Evolutionary conservation across 2,329 filamentous ascomycete genomes (phyloP).

Genomic region (Pseudocercospora fuligena): DNA sequence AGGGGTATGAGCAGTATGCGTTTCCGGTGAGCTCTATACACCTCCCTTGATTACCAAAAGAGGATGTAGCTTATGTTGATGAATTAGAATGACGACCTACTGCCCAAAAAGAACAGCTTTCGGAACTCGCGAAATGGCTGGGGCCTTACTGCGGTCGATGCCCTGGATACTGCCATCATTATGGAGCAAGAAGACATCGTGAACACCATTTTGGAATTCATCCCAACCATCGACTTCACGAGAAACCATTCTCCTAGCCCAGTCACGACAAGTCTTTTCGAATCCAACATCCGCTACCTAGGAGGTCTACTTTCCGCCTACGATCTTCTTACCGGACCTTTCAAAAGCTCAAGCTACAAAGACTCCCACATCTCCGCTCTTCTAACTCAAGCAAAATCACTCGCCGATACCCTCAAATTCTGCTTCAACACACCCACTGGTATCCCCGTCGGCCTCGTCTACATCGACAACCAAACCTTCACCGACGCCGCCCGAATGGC

Average conservation of each 20-base stretch:
- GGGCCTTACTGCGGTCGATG: conserved; percentile 83
- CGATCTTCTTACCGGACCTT: conserved; percentile 73
- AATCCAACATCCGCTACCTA: conserved; percentile 88
- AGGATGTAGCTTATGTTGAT: conserved; percentile 38
- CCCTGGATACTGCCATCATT: conserved; percentile 76
- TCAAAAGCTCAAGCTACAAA: conserved; percentile 37
- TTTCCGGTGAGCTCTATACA: conserved; percentile 40
- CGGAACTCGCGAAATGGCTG: conserved; percentile 78
- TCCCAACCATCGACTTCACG: conserved; percentile 73
- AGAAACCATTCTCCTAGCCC: conserved; percentile 46
- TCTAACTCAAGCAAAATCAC: conserved; percentile 67
- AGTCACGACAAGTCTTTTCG: conserved; percentile 68
- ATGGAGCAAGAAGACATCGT: conserved; percentile 74
- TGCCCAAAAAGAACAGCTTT: conserved; percentile 67
- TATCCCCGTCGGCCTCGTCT: conserved; percentile 72
- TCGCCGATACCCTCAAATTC: conserved; percentile 75
- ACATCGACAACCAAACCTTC: conserved; percentile 54
- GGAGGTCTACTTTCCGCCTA: conserved; percentile 78
- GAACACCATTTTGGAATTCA: conserved; percentile 69
- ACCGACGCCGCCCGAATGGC: conserved; percentile 36
- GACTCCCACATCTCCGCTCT: conserved; percentile 60
- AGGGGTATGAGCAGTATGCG: conserved; percentile 51
- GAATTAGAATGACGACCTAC: conserved; percentile 61
- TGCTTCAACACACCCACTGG: conserved; percentile 79
- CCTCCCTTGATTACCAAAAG: background rate